Evolutionary conservation across 495 filamentous ascomycete genomes (phyloP).

Genomic region (Xylaria venustula): DNA sequence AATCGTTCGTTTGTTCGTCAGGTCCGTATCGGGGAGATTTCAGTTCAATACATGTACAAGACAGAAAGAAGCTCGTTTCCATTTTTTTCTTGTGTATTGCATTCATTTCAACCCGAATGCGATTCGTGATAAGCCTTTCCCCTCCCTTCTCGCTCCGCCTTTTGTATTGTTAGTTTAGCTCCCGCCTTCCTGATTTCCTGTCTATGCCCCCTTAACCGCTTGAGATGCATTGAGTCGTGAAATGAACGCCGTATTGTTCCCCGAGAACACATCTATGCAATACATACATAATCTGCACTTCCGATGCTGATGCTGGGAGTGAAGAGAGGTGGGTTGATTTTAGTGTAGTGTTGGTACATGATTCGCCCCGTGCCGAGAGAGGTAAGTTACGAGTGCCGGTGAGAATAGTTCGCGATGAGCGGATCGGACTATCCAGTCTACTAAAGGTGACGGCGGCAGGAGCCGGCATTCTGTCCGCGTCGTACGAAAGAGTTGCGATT

Average conservation of each 20-base stretch:
- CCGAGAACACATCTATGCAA: not conserved
- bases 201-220: not conserved
- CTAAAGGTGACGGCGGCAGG: not conserved
- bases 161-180: not conserved
- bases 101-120: too few species aligned
- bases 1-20: too few species aligned
- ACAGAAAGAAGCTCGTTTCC: too few species aligned
- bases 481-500: not conserved
- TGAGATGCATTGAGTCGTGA: not conserved
- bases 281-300: constrained; percentile 1
- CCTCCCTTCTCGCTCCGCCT: too few species aligned
- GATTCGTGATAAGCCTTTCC: too few species aligned
- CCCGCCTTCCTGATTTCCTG: not conserved
- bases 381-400: not conserved
- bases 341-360: not conserved
- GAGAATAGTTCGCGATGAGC: not conserved
- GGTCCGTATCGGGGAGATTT: too few species aligned
- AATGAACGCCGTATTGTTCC: not conserved
- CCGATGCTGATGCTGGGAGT: not conserved
- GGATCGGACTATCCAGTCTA: not conserved
- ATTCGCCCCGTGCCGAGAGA: not conserved
- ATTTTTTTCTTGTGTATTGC: too few species aligned
- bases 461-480: not conserved
- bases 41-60: too few species aligned
- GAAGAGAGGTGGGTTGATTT: not conserved